A percentile compares a stretch with the other conserved stretches of the same genome.
Evolutionary conservation across 2,329 filamentous ascomycete genomes (phyloP).

Genomic region (Orbilia quercus): DNA sequence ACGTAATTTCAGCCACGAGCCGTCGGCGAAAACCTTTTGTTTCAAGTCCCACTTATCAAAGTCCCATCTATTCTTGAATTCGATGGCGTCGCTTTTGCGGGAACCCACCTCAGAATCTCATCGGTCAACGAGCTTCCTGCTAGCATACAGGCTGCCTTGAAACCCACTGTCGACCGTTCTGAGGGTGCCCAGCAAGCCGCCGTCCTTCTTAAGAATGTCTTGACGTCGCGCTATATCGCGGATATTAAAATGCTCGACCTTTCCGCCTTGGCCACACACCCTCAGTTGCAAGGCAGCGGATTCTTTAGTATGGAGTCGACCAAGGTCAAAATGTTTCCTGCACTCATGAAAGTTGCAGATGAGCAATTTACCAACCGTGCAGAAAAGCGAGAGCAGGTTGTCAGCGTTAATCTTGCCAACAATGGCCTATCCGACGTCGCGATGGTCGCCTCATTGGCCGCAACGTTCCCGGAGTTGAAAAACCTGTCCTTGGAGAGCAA

Average conservation of each 20-base stretch:
- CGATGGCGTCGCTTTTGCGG: constrained; percentile 76
- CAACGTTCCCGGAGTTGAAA: constrained; percentile 83
- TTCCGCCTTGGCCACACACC: constrained; percentile 78
- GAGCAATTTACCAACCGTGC: constrained; percentile 77
- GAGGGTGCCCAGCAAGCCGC: constrained; percentile 57
- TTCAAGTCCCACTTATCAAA: constrained; percentile 74
- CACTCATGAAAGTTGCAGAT: constrained; percentile 87
- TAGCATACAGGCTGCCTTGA: constrained; percentile 58
- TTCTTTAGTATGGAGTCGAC: constrained; percentile 78
- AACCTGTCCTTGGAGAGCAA: constrained; percentile 92
- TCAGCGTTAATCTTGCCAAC: constrained; percentile 82
- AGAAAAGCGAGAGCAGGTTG: constrained; percentile 80
- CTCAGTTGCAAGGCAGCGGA: constrained; percentile 76
- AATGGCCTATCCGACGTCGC: constrained; percentile 80
- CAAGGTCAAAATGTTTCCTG: constrained; percentile 88
- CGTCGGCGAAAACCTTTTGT: constrained; percentile 76
- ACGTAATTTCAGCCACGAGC: constrained; percentile 75
- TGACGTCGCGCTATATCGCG: constrained; percentile 78
- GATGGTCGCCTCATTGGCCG: constrained; percentile 78
- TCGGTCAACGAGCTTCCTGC: constrained; percentile 54
- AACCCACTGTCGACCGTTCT: constrained; percentile 58
- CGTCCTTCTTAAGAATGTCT: constrained; percentile 75
- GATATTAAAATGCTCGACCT: constrained; percentile 82
- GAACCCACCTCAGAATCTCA: constrained; percentile 68
- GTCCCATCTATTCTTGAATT: constrained; percentile 74